Percentiles rank a stretch among this genome's conserved stretches.
Evolutionary conservation across 805 yeast species (phyloP).

Genomic region (Metschnikowia kofuensis): DNA sequence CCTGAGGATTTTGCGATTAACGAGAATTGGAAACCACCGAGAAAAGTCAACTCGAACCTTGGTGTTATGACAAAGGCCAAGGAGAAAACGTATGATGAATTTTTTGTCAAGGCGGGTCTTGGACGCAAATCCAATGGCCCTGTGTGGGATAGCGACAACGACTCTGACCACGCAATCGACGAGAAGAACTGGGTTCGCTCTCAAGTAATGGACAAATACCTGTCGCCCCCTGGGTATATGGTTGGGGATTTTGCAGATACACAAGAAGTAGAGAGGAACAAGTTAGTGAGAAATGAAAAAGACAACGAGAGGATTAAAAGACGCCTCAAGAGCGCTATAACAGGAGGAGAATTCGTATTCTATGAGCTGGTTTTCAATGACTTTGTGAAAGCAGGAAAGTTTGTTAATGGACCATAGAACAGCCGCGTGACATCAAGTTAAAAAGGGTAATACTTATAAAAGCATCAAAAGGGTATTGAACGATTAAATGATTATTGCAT

Average conservation of each 20-base stretch:
- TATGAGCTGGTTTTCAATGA: conserved; percentile 29
- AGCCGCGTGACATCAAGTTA: too few species aligned
- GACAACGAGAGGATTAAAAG: conserved; percentile 28
- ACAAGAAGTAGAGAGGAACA: conserved; percentile 27
- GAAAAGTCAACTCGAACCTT: conserved; percentile 12
- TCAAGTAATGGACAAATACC: conserved; percentile 36
- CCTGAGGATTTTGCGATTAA: conserved; percentile 36
- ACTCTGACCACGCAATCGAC: conserved; percentile 1
- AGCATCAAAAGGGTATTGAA: too few species aligned
- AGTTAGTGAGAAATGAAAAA: conserved; percentile 19
- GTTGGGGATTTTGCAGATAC: conserved; percentile 35
- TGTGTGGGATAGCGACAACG: conserved; percentile 19
- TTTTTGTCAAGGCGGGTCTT: conserved; percentile 17
- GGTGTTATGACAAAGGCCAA: conserved; percentile 22
- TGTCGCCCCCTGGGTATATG: conserved; percentile 42
- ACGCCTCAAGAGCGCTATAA: conserved; percentile 25
- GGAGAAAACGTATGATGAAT: conserved; percentile 17
- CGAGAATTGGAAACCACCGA: conserved; percentile 21
- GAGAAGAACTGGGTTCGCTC: conserved; percentile 15
- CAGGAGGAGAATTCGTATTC: conserved; percentile 34
- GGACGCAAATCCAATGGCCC: conserved; percentile 16
- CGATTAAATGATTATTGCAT: too few species aligned
- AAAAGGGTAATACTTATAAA: too few species aligned
- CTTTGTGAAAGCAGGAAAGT: conserved; percentile 20
- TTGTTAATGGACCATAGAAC: conserved; percentile 3